phyloP scores from a whole-genome alignment of 2,329 filamentous ascomycete species.

The Fusarium sp. region DNA sequence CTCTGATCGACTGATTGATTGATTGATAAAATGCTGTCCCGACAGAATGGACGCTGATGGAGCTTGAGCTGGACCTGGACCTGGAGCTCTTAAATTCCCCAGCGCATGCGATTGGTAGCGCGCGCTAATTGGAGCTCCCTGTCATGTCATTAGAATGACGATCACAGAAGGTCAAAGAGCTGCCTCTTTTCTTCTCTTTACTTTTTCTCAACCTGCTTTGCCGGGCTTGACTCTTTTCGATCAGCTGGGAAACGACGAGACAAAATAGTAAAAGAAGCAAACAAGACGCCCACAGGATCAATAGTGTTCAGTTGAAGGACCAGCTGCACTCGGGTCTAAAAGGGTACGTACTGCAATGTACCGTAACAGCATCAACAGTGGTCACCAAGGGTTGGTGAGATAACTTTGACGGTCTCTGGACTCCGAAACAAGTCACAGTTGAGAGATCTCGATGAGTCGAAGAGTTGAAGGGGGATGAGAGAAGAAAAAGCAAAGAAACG shows the following conservation, averaged over 20 bases:
- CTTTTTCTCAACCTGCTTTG: constrained; percentile 5
- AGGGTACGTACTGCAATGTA: background rate
- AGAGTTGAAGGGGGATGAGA: background rate
- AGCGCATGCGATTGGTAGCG: constrained; percentile 27
- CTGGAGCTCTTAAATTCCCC: constrained; percentile 12
- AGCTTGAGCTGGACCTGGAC: constrained; percentile 1
- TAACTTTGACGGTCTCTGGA: background rate
- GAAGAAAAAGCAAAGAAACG: constrained; percentile 3
- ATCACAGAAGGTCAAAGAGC: constrained; percentile 24
- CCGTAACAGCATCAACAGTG: background rate
- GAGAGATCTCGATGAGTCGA: constrained; percentile 10
- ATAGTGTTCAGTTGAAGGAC: background rate
- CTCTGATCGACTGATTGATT: background rate
- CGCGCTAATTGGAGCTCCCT: constrained; percentile 36
- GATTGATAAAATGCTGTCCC: constrained; percentile 17
- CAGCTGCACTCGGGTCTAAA: background rate
- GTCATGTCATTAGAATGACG: constrained; percentile 11
- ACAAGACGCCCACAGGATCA: background rate
- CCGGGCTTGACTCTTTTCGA: background rate
- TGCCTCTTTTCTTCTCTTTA: constrained; percentile 9
- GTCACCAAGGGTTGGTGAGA: constrained; percentile 25
- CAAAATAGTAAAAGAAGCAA: constrained; percentile 16
- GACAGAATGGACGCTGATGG: constrained; percentile 36
- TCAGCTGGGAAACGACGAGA: constrained; percentile 6
- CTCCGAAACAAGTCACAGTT: background rate